Conservation (phyloP, 129 eudicot species). For the Lactuca saligna region DNA sequence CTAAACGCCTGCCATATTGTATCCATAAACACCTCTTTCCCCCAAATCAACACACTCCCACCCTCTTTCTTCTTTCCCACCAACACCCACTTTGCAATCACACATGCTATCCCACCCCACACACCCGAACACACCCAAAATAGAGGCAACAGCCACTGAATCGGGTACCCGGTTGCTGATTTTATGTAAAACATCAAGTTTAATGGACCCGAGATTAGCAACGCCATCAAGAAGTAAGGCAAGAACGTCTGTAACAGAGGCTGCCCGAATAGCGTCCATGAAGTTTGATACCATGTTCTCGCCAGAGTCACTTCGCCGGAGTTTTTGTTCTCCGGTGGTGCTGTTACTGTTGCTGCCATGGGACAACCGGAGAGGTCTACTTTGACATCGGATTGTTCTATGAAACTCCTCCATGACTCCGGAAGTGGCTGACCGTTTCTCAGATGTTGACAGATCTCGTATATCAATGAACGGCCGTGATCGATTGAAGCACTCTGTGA, state of each 20-base stretch:
- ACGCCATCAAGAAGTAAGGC: conserved; percentile 65
- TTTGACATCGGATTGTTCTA: conserved; percentile 82
- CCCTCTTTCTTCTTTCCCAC: conserved; percentile 78
- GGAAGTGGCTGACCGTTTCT: conserved; percentile 77
- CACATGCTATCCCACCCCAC: conserved; percentile 54
- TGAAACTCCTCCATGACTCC: conserved; percentile 69
- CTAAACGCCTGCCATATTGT: conserved; percentile 86
- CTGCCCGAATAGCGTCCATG: conserved; percentile 65
- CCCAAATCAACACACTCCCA: conserved; percentile 60
- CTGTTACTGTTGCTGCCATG: conserved; percentile 45
- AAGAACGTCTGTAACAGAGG: conserved; percentile 69
- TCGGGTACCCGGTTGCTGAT: conserved; percentile 41
- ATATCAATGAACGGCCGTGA: conserved; percentile 81
- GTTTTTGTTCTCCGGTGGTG: conserved; percentile 31
- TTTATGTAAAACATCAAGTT: conserved; percentile 37
- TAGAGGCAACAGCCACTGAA: conserved; percentile 62
- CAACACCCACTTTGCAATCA: conserved; percentile 58
- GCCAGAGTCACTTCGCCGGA: conserved; percentile 43
- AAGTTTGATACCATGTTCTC: conserved; percentile 58
- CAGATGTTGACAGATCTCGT: conserved; percentile 78
- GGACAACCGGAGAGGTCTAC: conserved; percentile 88
- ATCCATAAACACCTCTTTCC: conserved; percentile 61
- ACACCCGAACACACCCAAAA: conserved; percentile 67
- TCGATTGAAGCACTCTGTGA: conserved; percentile 85
- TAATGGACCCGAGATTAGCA: conserved; percentile 51